These are phyloP conservation scores for Trichoderma koningii DNA, from an alignment of 2,329 filamentous ascomycete genomes.

Conservation along the genomic window DNA sequence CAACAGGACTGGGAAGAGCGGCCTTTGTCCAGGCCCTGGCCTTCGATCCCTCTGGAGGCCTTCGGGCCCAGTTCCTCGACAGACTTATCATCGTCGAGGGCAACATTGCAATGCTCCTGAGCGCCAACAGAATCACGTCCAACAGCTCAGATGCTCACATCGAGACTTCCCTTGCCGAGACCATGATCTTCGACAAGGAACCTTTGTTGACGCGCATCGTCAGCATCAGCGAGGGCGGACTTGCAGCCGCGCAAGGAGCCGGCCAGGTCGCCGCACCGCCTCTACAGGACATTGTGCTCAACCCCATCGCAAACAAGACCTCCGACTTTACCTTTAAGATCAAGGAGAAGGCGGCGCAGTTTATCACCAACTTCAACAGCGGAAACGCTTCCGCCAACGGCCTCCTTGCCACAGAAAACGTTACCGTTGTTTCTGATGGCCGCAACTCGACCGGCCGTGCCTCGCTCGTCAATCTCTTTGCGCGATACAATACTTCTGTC, in stretches of 20 bases:
- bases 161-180: slow-evolving; percentile 10
- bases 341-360: slow-evolving; percentile 14
- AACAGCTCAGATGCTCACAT: neutral
- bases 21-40: neutral
- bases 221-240: slow-evolving; percentile 4
- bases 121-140: slow-evolving; percentile 2
- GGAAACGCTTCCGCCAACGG: slow-evolving; percentile 11
- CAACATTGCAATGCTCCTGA: neutral
- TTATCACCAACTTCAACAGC: slow-evolving; percentile 14
- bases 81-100: slow-evolving; percentile 14
- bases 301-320: slow-evolving; percentile 7
- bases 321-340: slow-evolving; percentile 6
- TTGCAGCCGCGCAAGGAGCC: neutral
- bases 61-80: slow-evolving; percentile 11
- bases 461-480: neutral
- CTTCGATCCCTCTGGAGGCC: neutral
- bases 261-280: neutral
- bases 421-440: slow-evolving; percentile 12
- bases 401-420: neutral
- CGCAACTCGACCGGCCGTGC: slow-evolving; percentile 12
- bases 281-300: neutral
- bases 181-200: slow-evolving; percentile 13
- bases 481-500: slow-evolving; percentile 11
- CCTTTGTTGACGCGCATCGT: slow-evolving; percentile 11
- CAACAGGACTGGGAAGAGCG: neutral